Evolutionary conservation across 352 stramenopile species (phyloP), one percentile per base, ranked within the genome.

Genomic region (Phytophthora meadii): DNA sequence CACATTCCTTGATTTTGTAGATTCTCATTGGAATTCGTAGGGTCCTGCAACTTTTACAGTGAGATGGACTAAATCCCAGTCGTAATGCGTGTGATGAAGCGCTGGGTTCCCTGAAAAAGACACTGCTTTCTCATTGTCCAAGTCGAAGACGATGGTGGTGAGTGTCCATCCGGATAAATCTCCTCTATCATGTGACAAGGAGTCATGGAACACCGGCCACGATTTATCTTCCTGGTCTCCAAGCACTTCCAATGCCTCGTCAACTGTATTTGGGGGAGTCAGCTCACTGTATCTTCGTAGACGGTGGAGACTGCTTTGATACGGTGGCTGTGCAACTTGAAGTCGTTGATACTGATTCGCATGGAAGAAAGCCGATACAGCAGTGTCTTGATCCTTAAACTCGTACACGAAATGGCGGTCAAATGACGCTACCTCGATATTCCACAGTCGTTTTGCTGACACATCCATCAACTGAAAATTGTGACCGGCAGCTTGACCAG

Each of bases 401-500:
- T 90, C 79, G 44, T 86, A 71, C 17, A 86, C 61, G 5, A 65
- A 62, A 24, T 82, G 59, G 30, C 82, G 84, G 51, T 88, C 74
- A 22, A 87, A 82, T 2, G 84, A 87, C 11, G 84, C 84, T 5
- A 80, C 81, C 54, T 93, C 84, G 19, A 93, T 72, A 54, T 93
- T 93, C 75, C 77, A 88, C 28, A 90, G 74, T 11, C 79, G 70
- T 5, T 54, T 55, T 17, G 42, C 54, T 30, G 34, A 12, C 10
- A 89, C 47, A 46, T 93, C 79, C 84, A 93, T 90, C 51, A 93
- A 68, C 76, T 93, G 84, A 60, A 89, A 89, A 67, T 91, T 93
- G 61, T 93, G 84, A 15, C 82, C 84, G 11, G 82, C 72, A 30
- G 81, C 81, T 65, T 93, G 82, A 32, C 73, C 58, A 2, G 62